Conservation (phyloP, 208 protist genomes). For the Crithidia brevicula region DNA sequence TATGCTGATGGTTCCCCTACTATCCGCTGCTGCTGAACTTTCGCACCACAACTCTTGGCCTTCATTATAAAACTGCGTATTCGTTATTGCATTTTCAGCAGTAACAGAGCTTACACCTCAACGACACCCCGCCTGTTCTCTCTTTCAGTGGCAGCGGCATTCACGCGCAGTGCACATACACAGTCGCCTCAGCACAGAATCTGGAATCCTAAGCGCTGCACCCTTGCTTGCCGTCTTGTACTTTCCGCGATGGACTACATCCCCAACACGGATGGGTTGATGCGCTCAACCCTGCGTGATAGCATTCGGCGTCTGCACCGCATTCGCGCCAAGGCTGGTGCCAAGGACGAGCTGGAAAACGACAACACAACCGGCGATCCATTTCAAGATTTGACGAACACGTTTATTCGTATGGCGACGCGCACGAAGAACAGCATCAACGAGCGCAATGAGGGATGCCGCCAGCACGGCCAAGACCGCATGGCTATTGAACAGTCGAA, state of each 20-base stretch:
- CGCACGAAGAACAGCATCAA: slow-evolving; percentile 61
- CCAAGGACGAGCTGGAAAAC: slow-evolving; percentile 47
- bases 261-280: slow-evolving; percentile 64
- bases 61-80: no score
- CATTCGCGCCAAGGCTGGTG: slow-evolving; percentile 55
- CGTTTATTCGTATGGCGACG: slow-evolving; percentile 49
- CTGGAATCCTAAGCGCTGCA: no score
- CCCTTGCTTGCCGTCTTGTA: no score
- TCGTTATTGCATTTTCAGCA: no score
- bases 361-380: slow-evolving; percentile 53
- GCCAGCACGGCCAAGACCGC: slow-evolving; percentile 56
- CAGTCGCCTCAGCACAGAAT: no score
- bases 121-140: no score
- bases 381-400: slow-evolving; percentile 52
- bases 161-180: no score
- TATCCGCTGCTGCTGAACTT: no score
- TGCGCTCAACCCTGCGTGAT: slow-evolving; percentile 74
- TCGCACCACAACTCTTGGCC: no score
- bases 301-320: slow-evolving; percentile 66
- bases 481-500: slow-evolving; percentile 71
- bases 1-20: no score
- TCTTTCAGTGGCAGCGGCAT: not conserved
- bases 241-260: slow-evolving; percentile 46
- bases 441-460: slow-evolving; percentile 61
- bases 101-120: slow-evolving; percentile 11